Evolutionary conservation across 2,329 filamentous ascomycete genomes (phyloP).

Genomic region (Pseudogymnoascus sp.): DNA sequence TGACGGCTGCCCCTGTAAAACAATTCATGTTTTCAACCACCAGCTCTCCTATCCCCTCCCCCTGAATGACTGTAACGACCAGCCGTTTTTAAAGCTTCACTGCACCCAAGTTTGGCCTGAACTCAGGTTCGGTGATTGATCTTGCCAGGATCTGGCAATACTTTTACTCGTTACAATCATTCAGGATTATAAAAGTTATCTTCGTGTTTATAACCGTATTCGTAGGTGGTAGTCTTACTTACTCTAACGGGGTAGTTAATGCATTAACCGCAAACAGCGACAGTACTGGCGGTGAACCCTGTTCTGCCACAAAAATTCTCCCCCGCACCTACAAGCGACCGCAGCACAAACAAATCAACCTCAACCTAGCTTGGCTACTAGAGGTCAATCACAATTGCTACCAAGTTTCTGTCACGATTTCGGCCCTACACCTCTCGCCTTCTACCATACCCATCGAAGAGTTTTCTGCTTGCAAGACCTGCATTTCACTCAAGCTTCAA

Average conservation of each 20-base stretch:
- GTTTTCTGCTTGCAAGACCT: background rate
- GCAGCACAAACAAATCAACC: slow-evolving; percentile 1
- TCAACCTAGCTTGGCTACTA: slow-evolving; percentile 1
- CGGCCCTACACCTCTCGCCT: background rate
- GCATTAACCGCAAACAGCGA: background rate
- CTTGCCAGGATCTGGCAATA: too few species aligned
- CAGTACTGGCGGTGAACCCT: background rate
- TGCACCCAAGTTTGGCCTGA: too few species aligned
- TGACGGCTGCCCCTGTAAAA: too few species aligned
- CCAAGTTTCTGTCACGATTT: background rate
- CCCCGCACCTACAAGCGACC: slow-evolving; percentile 7
- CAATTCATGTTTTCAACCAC: too few species aligned
- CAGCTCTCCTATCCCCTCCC: too few species aligned
- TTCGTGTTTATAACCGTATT: too few species aligned
- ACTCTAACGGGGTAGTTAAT: too few species aligned
- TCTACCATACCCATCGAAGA: background rate
- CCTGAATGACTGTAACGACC: too few species aligned
- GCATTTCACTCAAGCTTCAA: slow-evolving; percentile 20
- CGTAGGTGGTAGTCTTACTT: too few species aligned
- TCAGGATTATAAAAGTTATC: background rate
- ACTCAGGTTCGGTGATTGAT: too few species aligned
- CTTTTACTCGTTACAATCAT: too few species aligned
- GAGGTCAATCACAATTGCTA: slow-evolving; percentile 8
- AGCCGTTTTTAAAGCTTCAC: too few species aligned
- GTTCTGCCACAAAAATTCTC: slow-evolving; percentile 10